A percentile compares a stretch with the other conserved stretches of the same genome.
These are phyloP conservation scores for Mycena belliarum DNA, from an alignment of 768 basidiomycete genomes.

Conservation along the genomic window DNA sequence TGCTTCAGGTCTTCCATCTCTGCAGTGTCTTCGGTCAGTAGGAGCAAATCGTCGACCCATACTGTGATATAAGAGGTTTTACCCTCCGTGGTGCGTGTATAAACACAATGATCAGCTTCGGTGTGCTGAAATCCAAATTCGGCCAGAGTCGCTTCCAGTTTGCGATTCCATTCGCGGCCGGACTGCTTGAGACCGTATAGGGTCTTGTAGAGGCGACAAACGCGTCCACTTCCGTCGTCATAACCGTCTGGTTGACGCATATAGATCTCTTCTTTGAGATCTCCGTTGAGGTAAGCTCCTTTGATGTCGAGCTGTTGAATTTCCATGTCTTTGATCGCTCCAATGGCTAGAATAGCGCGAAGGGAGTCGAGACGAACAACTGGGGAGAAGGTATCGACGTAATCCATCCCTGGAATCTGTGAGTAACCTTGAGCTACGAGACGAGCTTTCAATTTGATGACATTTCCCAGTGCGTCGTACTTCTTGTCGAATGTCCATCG, in stretches of 20 bases:
- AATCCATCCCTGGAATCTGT: not conserved
- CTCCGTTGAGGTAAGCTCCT: not conserved
- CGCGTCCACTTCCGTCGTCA: not conserved
- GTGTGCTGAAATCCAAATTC: conserved; percentile 1
- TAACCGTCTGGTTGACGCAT: not conserved
- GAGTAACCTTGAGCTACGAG: not conserved
- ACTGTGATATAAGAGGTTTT: conserved; percentile 7
- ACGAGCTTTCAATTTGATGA: not conserved
- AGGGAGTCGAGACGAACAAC: not conserved
- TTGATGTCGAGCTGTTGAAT: not conserved
- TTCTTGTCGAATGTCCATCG: not conserved
- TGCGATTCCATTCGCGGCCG: not conserved
- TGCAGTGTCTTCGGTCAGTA: not conserved
- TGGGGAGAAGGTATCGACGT: not conserved
- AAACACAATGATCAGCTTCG: not conserved
- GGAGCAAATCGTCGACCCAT: conserved; percentile 3
- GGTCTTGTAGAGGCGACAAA: not conserved
- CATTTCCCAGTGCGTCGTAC: not conserved
- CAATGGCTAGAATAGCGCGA: not conserved
- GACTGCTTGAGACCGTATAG: not conserved
- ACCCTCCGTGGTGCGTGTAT: not conserved
- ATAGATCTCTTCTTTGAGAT: not conserved
- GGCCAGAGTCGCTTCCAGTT: not conserved
- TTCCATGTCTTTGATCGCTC: not conserved
- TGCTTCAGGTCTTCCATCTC: not conserved